phyloP scores from a whole-genome alignment of 2,329 filamentous ascomycete species.

The Cladosporium sp. region DNA sequence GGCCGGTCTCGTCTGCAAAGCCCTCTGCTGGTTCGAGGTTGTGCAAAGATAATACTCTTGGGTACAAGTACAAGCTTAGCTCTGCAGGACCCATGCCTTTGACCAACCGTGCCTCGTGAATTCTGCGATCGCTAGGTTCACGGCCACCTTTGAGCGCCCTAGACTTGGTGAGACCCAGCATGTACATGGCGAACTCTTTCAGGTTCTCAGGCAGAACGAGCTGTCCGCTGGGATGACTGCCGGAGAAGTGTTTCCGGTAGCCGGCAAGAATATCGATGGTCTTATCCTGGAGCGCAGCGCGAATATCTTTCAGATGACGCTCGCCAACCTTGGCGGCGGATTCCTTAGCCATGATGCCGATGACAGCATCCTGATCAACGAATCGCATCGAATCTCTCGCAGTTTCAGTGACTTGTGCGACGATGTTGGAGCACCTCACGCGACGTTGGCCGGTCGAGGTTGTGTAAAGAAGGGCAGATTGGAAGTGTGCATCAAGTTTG shows the following conservation, averaged over 20 bases:
- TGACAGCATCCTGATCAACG: constrained; percentile 91
- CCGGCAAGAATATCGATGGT: constrained; percentile 86
- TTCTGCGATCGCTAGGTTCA: constrained; percentile 83
- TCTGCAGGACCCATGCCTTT: constrained; percentile 82
- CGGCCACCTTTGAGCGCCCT: constrained; percentile 88
- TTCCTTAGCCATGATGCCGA: constrained; percentile 86
- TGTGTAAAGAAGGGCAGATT: constrained; percentile 90
- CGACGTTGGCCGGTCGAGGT: constrained; percentile 82
- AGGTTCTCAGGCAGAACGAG: constrained; percentile 92
- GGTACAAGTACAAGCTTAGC: constrained; percentile 88
- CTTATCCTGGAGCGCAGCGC: constrained; percentile 78
- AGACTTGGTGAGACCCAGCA: constrained; percentile 82
- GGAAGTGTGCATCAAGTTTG: constrained; percentile 96
- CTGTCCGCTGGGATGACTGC: constrained; percentile 81
- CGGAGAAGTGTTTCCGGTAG: constrained; percentile 89
- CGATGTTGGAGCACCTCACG: constrained; percentile 87
- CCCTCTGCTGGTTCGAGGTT: constrained; percentile 83
- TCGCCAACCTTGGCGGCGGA: constrained; percentile 75
- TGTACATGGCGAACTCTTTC: constrained; percentile 96
- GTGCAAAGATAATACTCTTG: constrained; percentile 86
- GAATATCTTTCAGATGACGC: constrained; percentile 75
- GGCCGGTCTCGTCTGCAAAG: constrained; percentile 86
- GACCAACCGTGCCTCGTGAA: constrained; percentile 87
- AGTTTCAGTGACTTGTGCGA: constrained; percentile 84
- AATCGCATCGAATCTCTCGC: constrained; percentile 83